Evolutionary conservation across 352 stramenopile genomes (phyloP).

Genomic region (Globisporangium barbulae): DNA sequence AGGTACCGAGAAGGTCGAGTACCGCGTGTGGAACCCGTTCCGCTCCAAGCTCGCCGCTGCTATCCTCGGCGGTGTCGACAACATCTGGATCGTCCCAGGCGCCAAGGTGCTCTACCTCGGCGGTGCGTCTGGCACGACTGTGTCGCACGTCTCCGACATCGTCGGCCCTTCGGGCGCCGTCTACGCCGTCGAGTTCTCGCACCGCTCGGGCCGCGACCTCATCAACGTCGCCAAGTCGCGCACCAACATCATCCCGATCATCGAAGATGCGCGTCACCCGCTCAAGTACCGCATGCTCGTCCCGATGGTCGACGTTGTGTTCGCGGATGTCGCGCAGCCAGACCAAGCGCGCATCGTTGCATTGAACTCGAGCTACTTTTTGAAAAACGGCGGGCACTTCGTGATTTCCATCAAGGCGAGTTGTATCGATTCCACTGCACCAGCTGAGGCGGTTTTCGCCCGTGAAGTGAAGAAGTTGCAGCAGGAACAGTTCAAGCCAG

Average conservation of each 20-base stretch:
- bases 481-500: conserved; percentile 98
- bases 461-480: conserved; percentile 98
- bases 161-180: conserved; percentile 96
- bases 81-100: conserved; percentile 98
- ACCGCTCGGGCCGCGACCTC: conserved; percentile 97
- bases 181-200: conserved; percentile 99
- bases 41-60: conserved; percentile 98
- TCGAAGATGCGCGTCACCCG: conserved; percentile 97
- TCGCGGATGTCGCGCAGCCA: conserved; percentile 99
- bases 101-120: conserved; percentile 99
- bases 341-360: conserved; percentile 99
- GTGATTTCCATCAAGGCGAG: conserved; percentile 99
- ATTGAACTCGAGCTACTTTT: conserved; percentile 98
- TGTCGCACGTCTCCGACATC: conserved; percentile 99
- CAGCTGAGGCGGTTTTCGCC: conserved; percentile 97
- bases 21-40: conserved; percentile 99
- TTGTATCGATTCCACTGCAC: conserved; percentile 99
- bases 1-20: conserved; percentile 97
- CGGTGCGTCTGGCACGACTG: conserved; percentile 97
- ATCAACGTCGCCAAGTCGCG: conserved; percentile 99
- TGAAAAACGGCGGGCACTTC: conserved; percentile 99
- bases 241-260: conserved; percentile 99
- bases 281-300: conserved; percentile 99
- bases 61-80: conserved; percentile 98
- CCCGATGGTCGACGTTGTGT: conserved; percentile 98